Conservation (phyloP, 495 filamentous ascomycete species). For the Neurospora cerealis region DNA sequence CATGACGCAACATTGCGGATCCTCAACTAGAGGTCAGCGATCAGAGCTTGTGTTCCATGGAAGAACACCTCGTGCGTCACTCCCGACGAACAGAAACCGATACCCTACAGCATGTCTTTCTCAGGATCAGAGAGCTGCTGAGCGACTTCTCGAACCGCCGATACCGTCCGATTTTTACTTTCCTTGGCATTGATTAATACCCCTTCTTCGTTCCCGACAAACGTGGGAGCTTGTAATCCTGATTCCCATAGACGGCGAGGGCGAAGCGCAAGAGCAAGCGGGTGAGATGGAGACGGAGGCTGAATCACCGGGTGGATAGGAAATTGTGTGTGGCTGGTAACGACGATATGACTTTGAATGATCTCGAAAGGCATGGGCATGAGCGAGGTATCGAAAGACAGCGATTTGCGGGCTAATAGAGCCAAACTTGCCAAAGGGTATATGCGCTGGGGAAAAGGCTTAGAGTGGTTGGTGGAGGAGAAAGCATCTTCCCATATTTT, state of each 20-base stretch:
- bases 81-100: neutral
- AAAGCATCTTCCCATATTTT: neutral
- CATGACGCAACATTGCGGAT: neutral
- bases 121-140: neutral
- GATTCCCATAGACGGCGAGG: neutral
- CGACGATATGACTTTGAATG: neutral
- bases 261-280: neutral
- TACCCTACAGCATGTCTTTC: neutral
- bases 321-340: slow-evolving; percentile 2
- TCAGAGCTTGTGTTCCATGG: neutral
- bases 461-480: slow-evolving; percentile 5
- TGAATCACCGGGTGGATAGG: neutral
- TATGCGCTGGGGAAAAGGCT: neutral
- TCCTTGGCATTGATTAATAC: slow-evolving; percentile 1
- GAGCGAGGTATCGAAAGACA: neutral
- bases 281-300: neutral
- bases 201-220: neutral
- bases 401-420: neutral
- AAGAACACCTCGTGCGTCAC: neutral
- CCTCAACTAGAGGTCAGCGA: neutral
- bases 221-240: neutral
- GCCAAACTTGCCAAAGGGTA: neutral
- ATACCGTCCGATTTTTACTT: neutral
- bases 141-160: neutral
- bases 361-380: neutral